phyloP scores from a whole-genome alignment of 768 basidiomycete genomes.

The Boletus vermiculosoides region DNA sequence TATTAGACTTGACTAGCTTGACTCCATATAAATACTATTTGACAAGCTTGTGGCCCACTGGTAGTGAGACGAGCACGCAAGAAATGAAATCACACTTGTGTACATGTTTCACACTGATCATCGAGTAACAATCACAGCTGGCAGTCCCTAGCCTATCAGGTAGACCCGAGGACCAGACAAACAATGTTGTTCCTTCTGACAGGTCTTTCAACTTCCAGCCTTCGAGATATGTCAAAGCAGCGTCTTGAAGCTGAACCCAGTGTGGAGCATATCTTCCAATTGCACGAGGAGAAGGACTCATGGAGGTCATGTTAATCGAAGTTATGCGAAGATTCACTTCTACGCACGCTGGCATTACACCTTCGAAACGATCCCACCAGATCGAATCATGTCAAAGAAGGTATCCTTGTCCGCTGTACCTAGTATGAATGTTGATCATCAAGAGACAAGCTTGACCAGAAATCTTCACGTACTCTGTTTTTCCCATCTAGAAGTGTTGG shows the following conservation, averaged over 20 bases:
- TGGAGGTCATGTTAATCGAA: background rate
- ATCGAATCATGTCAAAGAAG: constrained; percentile 81
- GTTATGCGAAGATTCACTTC: background rate
- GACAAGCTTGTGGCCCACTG: background rate
- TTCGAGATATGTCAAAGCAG: background rate
- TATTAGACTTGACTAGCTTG: background rate
- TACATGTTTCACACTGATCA: background rate
- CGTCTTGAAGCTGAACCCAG: background rate
- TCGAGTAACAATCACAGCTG: too few relatives aligned
- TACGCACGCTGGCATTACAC: constrained; percentile 32
- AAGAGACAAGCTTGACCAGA: constrained; percentile 3
- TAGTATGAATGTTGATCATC: constrained; percentile 25
- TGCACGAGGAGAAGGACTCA: background rate
- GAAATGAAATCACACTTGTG: background rate
- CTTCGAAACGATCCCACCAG: constrained; percentile 78
- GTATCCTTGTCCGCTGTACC: constrained; percentile 65
- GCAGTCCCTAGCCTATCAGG: background rate
- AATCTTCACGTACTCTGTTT: constrained; percentile 51
- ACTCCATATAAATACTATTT: too few relatives aligned
- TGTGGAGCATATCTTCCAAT: background rate
- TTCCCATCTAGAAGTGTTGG: constrained; percentile 51
- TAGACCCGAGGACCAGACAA: background rate
- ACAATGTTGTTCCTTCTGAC: background rate
- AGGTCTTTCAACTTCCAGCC: background rate
- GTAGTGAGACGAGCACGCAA: too few relatives aligned